Conservation (phyloP, 371 early-diverging fungal species). For the Mortierella sp. region DNA sequence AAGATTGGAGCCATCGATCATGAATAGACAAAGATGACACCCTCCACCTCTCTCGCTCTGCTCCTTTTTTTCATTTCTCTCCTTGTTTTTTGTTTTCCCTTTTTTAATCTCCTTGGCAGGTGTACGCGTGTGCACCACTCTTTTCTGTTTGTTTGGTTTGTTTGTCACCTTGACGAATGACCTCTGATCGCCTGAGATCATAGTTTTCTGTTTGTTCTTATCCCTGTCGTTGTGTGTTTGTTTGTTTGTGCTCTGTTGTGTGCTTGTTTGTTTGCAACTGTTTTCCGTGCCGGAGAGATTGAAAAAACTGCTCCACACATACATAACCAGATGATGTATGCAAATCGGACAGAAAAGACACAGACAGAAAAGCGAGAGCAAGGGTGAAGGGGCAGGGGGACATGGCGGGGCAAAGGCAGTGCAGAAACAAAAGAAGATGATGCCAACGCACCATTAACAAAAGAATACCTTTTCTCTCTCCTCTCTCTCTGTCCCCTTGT, state of each 20-base stretch:
- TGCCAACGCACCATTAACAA: background rate
- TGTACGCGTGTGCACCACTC: background rate
- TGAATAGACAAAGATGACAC: background rate
- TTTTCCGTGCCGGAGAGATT: conserved; percentile 1
- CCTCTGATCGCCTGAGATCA: conserved; percentile 6
- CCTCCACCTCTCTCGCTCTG: background rate
- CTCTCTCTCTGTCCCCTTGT: background rate
- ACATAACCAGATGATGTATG: background rate
- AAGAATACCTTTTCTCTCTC: background rate
- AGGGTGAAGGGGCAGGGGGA: background rate
- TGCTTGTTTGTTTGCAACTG: background rate
- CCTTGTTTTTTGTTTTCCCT: background rate
- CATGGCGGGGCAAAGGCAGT: background rate
- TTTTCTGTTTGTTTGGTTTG: background rate
- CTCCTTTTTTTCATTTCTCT: background rate
- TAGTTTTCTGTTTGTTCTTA: background rate
- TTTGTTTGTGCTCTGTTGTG: background rate
- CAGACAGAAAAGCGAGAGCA: background rate
- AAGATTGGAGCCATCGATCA: conserved; percentile 3
- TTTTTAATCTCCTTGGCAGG: background rate
- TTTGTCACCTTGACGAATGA: background rate
- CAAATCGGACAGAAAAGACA: background rate
- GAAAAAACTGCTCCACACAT: background rate
- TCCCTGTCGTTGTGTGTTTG: background rate
- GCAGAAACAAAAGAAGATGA: background rate